These are phyloP conservation scores for Monilinia fructicola DNA, from an alignment of 2,329 filamentous ascomycete genomes.

Conservation along the genomic window DNA sequence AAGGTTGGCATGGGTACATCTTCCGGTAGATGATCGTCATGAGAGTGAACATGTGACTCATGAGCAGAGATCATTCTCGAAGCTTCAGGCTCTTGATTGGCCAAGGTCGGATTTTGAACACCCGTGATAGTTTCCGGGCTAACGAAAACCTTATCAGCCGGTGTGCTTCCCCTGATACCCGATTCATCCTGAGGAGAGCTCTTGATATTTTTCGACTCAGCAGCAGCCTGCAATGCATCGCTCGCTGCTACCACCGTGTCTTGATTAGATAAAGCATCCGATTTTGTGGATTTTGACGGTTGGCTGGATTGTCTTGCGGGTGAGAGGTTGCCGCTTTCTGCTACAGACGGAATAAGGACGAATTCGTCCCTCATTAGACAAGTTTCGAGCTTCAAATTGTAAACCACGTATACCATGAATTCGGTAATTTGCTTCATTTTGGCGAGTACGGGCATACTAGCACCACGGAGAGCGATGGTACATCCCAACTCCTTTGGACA, in stretches of 20 bases:
- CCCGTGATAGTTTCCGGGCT: neutral
- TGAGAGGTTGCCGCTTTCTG: conserved; percentile 48
- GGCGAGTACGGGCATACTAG: conserved; percentile 66
- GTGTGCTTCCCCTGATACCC: neutral
- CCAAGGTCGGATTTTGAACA: conserved; percentile 2
- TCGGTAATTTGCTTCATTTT: conserved; percentile 92
- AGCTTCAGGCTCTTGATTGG: conserved; percentile 20
- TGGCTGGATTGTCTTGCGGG: conserved; percentile 38
- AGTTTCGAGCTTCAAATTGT: conserved; percentile 94
- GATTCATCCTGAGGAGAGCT: conserved; percentile 8
- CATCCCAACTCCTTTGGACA: conserved; percentile 88
- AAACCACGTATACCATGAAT: conserved; percentile 99
- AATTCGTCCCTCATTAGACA: conserved; percentile 92
- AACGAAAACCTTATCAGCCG: conserved; percentile 4
- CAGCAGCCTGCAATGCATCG: conserved; percentile 34
- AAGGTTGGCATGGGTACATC: conserved; percentile 85
- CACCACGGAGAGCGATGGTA: conserved; percentile 87
- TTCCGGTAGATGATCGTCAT: conserved; percentile 64
- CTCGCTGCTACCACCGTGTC: conserved; percentile 33
- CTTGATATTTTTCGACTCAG: conserved; percentile 25
- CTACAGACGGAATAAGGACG: conserved; percentile 71
- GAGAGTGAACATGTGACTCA: conserved; percentile 43
- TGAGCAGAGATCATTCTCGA: conserved; percentile 40
- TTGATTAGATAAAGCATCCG: conserved; percentile 18
- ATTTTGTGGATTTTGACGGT: conserved; percentile 19